Evolutionary conservation across 1,284 basidiomycete genomes (phyloP).

Genomic region (Microbotryum violaceum): DNA sequence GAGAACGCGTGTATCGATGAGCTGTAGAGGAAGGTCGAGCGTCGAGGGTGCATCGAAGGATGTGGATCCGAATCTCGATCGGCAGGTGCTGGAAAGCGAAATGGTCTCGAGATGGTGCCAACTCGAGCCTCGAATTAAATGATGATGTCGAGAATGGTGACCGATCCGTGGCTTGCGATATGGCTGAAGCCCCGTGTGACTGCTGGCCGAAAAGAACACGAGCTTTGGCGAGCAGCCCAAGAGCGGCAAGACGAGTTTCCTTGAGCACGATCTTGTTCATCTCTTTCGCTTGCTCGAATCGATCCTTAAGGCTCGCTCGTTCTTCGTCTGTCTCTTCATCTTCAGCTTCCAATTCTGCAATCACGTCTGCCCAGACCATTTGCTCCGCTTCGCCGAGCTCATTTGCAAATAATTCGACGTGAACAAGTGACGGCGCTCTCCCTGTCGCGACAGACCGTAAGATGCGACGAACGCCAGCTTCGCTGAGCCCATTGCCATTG

Average conservation of each 20-base stretch:
- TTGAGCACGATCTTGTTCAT: slow-evolving; percentile 20
- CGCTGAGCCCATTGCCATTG: slow-evolving; percentile 13
- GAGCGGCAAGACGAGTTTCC: slow-evolving; percentile 18
- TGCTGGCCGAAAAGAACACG: slow-evolving; percentile 21
- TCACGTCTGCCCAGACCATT: slow-evolving; percentile 1
- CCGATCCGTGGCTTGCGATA: background rate
- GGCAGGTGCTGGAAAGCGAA: slow-evolving; percentile 27
- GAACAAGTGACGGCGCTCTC: slow-evolving; percentile 13
- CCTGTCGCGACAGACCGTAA: slow-evolving; percentile 14
- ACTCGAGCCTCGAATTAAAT: background rate
- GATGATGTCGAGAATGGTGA: background rate
- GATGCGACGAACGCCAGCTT: slow-evolving; percentile 13
- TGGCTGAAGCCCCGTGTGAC: background rate
- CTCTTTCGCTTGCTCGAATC: slow-evolving; percentile 10
- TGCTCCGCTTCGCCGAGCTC: slow-evolving; percentile 5
- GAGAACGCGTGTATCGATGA: background rate
- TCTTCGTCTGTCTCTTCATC: slow-evolving; percentile 1
- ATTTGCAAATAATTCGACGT: slow-evolving; percentile 27
- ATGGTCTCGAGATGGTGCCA: background rate
- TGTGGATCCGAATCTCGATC: slow-evolving; percentile 27
- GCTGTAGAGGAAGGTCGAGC: slow-evolving; percentile 10
- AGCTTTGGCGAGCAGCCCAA: slow-evolving; percentile 6
- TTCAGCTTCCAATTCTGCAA: background rate
- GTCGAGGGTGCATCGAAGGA: slow-evolving; percentile 21
- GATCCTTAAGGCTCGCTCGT: background rate